phyloP scores from a whole-genome alignment of 23 red algal genomes.

The Rhodosorus marinus region DNA sequence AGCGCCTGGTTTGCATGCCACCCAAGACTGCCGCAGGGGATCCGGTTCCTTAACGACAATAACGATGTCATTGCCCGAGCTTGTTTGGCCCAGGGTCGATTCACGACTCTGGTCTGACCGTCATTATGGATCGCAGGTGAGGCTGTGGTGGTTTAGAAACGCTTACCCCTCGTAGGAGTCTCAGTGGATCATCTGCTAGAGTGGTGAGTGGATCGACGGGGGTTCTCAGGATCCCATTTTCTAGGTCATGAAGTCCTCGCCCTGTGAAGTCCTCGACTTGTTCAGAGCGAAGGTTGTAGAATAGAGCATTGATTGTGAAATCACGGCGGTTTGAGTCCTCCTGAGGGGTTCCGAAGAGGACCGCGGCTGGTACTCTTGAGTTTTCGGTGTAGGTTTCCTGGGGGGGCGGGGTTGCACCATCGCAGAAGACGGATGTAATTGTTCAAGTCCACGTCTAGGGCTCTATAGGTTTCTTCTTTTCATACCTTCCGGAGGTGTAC shows the following conservation, averaged over 20 bases:
- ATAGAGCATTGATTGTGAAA: constrained; percentile 30
- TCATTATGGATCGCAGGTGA: constrained; percentile 2
- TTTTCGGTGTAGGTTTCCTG: too few species aligned
- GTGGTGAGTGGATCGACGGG: constrained; percentile 7
- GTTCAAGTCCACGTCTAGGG: constrained; percentile 1
- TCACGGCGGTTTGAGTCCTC: constrained; percentile 23
- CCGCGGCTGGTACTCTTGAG: too few species aligned
- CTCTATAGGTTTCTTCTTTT: constrained; percentile 3
- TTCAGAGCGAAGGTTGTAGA: constrained; percentile 14
- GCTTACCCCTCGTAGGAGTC: constrained; percentile 11
- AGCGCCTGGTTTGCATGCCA: too few species aligned
- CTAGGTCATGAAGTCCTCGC: constrained; percentile 6
- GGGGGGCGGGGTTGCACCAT: too few species aligned
- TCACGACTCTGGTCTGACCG: too few species aligned
- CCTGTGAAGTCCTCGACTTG: constrained; percentile 19
- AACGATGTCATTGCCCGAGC: too few species aligned
- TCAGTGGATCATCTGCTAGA: constrained; percentile 20
- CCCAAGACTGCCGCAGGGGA: too few species aligned
- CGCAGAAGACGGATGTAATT: too few species aligned
- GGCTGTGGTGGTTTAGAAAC: constrained; percentile 8
- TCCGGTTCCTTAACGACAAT: too few species aligned
- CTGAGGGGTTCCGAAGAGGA: too few species aligned
- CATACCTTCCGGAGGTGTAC: constrained; percentile 17
- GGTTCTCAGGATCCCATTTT: constrained; percentile 5
- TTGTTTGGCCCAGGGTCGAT: too few species aligned